A percentile compares a stretch with the other conserved stretches of the same genome.
phyloP scores from a whole-genome alignment of 2,329 filamentous ascomycete genomes.

The Pseudogymnoascus sp. region DNA sequence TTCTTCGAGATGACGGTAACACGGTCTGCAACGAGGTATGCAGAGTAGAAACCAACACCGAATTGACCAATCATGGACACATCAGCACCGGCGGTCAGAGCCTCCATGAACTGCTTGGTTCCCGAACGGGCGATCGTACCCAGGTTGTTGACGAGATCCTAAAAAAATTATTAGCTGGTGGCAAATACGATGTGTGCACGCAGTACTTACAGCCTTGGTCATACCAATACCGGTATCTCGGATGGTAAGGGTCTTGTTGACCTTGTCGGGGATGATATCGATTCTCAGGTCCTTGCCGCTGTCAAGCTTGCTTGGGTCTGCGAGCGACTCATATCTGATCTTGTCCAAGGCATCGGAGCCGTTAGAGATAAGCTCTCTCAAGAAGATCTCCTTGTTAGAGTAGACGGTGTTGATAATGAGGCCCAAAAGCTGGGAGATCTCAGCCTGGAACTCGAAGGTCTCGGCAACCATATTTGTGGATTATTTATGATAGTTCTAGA shows the following conservation, averaged over 20 bases:
- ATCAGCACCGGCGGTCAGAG: slow-evolving; percentile 93
- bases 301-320: slow-evolving; percentile 95
- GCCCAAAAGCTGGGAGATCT: slow-evolving; percentile 99
- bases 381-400: slow-evolving; percentile 99
- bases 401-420: slow-evolving; percentile 99
- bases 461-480: slow-evolving; percentile 69
- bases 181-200: not conserved
- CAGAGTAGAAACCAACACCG: slow-evolving; percentile 99
- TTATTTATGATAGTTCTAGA: slow-evolving; percentile 11
- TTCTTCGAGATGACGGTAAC: slow-evolving; percentile 96
- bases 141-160: slow-evolving; percentile 99
- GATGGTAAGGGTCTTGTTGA: slow-evolving; percentile 95
- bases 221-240: slow-evolving; percentile 98
- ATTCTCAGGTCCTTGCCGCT: slow-evolving; percentile 96
- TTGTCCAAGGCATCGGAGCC: slow-evolving; percentile 98
- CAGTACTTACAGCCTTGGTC: slow-evolving; percentile 89
- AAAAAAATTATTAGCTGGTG: slow-evolving; percentile 31
- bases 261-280: slow-evolving; percentile 98
- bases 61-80: slow-evolving; percentile 99
- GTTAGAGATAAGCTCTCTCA: slow-evolving; percentile 97
- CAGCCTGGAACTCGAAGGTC: slow-evolving; percentile 99
- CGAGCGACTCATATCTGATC: slow-evolving; percentile 97
- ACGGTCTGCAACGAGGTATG: slow-evolving; percentile 96
- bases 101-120: slow-evolving; percentile 99
- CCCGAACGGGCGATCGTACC: slow-evolving; percentile 98